Base-by-base conservation (phyloP, 2,329 filamentous ascomycete species). In the Trichoderma sp. region DNA sequence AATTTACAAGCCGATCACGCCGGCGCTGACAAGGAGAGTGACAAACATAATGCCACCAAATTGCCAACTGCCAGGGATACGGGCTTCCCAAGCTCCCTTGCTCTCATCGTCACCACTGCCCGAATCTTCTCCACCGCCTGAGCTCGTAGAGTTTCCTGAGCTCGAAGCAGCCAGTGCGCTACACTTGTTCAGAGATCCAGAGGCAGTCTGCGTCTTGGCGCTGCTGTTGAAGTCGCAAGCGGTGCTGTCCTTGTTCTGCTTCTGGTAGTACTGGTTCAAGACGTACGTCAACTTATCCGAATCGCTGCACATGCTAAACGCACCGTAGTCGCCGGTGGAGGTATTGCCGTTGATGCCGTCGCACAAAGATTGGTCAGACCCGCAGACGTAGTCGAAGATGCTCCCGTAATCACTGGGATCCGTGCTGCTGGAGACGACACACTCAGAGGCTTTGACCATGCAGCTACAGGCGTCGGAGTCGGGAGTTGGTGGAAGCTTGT, bases 391-490 rank as follows among this genome's bases (percentile, higher is more conserved):
- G 75, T 81, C 82, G 78, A 98, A 98, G 70, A 95, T 84, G 15
- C 83, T 79, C 56, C 84, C 85, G 72, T 87, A 90, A 63, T 86
- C 79, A 61, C 88, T 81, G 56, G 80, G 75, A 68, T 84, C 79
- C 24, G 92, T 79, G 71, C 78, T 78, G 54, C 82, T 77, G 51
- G 84, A 81, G 67, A 92, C 86, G 30, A 85, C 83, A 80, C 95
- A 99, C 66, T 81, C 79, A 64, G 96, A 81, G 50, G 87, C 87
- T 68, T 85, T 81, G 76, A 86, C 84, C 91, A 97, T 97, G 86
- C 95, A 99, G 66, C 82, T 78, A 84, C 95, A 99, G 54, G 96
- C 88, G 50, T 86, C 74, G 50, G 85, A 74, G 80, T 98, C 92
- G 68, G 93, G 93, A 12, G 85, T 86, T 14, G 93, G 94, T 28